These are phyloP conservation scores for Globisporangium nodosum DNA, from an alignment of 352 stramenopile species.

Conservation along the genomic window DNA sequence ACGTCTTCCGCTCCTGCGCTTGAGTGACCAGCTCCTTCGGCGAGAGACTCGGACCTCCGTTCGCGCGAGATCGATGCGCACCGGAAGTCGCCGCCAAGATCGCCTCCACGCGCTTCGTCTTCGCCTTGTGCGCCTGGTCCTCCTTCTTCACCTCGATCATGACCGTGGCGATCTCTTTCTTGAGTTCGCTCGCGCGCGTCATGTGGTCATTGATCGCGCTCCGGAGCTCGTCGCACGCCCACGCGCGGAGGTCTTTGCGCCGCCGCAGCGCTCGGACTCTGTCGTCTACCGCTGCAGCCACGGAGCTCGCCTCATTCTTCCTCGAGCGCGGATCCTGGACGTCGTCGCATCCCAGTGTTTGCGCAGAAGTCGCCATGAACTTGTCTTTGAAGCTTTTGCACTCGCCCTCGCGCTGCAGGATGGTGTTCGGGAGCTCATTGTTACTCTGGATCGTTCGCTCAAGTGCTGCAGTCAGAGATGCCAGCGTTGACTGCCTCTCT, in stretches of 20 bases:
- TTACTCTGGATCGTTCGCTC: slow-evolving; percentile 19
- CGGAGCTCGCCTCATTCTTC: not conserved
- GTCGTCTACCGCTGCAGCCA: slow-evolving; percentile 26
- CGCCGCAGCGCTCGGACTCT: slow-evolving; percentile 32
- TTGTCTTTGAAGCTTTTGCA: slow-evolving; percentile 1
- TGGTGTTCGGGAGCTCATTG: slow-evolving; percentile 24
- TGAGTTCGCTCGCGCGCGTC: slow-evolving; percentile 51
- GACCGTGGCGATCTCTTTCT: slow-evolving; percentile 43
- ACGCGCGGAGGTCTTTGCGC: slow-evolving; percentile 41
- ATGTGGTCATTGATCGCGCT: slow-evolving; percentile 43
- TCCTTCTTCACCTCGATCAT: slow-evolving; percentile 47
- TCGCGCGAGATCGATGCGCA: not conserved
- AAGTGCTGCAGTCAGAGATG: slow-evolving; percentile 17
- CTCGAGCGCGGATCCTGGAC: not conserved
- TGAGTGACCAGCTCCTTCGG: slow-evolving; percentile 1
- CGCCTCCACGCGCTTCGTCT: slow-evolving; percentile 42
- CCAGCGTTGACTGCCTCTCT: slow-evolving; percentile 15
- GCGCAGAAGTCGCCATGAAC: slow-evolving; percentile 8
- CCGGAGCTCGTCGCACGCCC: slow-evolving; percentile 53
- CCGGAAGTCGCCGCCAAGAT: slow-evolving; percentile 2
- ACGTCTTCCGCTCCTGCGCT: slow-evolving; percentile 5
- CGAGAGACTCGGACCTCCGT: not conserved
- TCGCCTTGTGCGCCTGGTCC: slow-evolving; percentile 43
- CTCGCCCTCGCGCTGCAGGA: slow-evolving; percentile 13
- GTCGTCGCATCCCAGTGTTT: slow-evolving; percentile 7